Base-by-base conservation (phyloP, 2,329 filamentous ascomycete genomes). In the Chalara sp. region DNA sequence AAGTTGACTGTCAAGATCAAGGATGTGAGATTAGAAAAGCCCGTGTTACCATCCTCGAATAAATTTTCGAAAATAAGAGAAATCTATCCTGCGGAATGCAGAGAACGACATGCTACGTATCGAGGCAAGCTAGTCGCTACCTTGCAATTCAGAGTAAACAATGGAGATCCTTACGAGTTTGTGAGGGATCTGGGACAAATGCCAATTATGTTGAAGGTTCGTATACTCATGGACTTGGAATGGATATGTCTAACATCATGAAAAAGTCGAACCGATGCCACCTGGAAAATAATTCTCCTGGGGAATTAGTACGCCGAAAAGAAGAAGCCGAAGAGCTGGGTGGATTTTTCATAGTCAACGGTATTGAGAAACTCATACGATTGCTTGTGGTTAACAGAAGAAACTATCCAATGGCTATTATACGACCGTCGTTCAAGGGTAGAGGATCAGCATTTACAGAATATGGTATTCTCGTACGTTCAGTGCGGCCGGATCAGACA, bases 341-440 rank as follows among this genome's bases (percentile, higher is more conserved):
- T 37, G 93, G 93, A 43, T 99, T 97, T 69, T 99, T 97, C 65
- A 83, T 99, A 62, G 87, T 99, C 63, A 99, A 99, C 67, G 93
- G 93, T 58, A 96, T 91, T 64, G 93, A 99, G 69, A 97, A 96
- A 73, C 81, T 97, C 52, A 90, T 97, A 61, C 89, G 93, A 65
- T 83, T 97, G 74, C 77, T 99, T 56, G 84, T 96, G 57, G 81
- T 97, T 55, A 89, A 90, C 66, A 83, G 89, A 69, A 80, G 93
- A 64, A 99, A 99, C 69, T 96, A 89, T 65, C 92, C 93, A 47
- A 87, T 96, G 81, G 92, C 92, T 44, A 96, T 97, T 67, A 81
- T 89, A 61, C 87, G 93, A 65, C 84, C 86, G 46, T 95, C 91
- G 59, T 99, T 97, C 72, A 79, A 81, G 57, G 91, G 89, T 63